Conservation (phyloP, 2,329 filamentous ascomycete species). For the Fusarium camptoceras region DNA sequence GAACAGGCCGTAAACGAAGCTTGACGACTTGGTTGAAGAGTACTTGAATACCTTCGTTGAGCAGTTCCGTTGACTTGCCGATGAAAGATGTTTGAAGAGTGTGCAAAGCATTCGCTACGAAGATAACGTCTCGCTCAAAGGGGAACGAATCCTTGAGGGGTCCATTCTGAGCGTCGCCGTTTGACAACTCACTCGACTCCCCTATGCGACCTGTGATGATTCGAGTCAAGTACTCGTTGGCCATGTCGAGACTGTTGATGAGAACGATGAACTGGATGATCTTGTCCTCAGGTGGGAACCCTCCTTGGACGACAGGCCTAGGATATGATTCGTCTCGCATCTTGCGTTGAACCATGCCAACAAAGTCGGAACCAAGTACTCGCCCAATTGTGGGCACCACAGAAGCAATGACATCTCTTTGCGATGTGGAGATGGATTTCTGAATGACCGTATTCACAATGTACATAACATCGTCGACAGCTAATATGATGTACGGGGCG, state of each 20-base stretch:
- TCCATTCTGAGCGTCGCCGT: slow-evolving; percentile 54
- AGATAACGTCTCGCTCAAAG: slow-evolving; percentile 78
- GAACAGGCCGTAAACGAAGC: slow-evolving; percentile 82
- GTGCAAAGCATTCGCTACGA: slow-evolving; percentile 75
- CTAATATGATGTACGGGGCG: slow-evolving; percentile 91
- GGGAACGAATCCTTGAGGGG: slow-evolving; percentile 77
- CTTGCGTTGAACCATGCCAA: slow-evolving; percentile 96
- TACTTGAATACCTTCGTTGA: slow-evolving; percentile 85
- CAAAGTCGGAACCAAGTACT: slow-evolving; percentile 88
- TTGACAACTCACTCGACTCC: slow-evolving; percentile 53
- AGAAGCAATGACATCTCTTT: slow-evolving; percentile 79
- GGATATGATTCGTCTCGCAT: slow-evolving; percentile 98
- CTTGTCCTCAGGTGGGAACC: slow-evolving; percentile 86
- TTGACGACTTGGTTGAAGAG: slow-evolving; percentile 91
- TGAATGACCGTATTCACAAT: slow-evolving; percentile 94
- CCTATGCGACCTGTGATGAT: slow-evolving; percentile 80
- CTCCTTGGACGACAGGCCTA: slow-evolving; percentile 79
- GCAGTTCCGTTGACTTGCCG: slow-evolving; percentile 81
- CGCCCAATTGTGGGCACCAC: slow-evolving; percentile 83
- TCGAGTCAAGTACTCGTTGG: slow-evolving; percentile 88
- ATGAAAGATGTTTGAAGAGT: slow-evolving; percentile 79
- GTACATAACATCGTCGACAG: slow-evolving; percentile 99
- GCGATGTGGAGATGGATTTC: slow-evolving; percentile 86
- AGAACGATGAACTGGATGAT: slow-evolving; percentile 91
- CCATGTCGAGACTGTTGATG: slow-evolving; percentile 94